A percentile compares a stretch with the other conserved stretches of the same genome.
Conservation (phyloP, 495 filamentous ascomycete genomes). For the Halenospora varia region DNA sequence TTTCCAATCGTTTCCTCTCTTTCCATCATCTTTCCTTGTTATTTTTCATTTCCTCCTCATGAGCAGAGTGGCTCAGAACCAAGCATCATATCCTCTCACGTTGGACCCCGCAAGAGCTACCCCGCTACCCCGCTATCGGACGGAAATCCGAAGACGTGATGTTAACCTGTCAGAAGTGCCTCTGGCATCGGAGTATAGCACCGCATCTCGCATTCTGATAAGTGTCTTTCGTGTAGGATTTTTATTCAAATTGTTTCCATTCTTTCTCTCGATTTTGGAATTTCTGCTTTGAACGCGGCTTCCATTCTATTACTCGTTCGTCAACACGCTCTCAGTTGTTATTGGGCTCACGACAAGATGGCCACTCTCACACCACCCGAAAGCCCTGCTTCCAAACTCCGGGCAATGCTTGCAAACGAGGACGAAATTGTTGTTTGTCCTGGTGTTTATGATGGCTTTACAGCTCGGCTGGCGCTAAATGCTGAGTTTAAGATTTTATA, state of each 20-base stretch:
- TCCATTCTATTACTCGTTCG: too few species aligned
- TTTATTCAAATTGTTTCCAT: too few species aligned
- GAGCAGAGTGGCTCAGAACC: too few species aligned
- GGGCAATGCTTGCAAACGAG: conserved; percentile 32
- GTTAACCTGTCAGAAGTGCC: too few species aligned
- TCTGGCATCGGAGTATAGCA: too few species aligned
- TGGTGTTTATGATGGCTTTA: conserved; percentile 69
- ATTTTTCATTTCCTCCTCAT: too few species aligned
- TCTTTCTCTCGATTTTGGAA: too few species aligned
- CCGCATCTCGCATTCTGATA: too few species aligned
- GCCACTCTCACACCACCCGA: conserved; percentile 1
- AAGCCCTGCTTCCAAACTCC: conserved; percentile 33
- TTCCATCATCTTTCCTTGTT: too few species aligned
- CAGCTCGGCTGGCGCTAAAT: conserved; percentile 57
- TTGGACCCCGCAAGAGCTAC: not conserved
- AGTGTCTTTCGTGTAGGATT: not conserved
- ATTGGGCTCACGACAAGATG: not conserved
- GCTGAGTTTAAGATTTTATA: conserved; percentile 61
- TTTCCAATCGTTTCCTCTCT: too few species aligned
- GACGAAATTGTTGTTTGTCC: conserved; percentile 52
- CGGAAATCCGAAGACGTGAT: not conserved
- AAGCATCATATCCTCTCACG: too few species aligned
- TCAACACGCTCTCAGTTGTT: not conserved
- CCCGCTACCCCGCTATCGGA: conserved; percentile 2
- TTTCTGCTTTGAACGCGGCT: too few species aligned